These are phyloP conservation scores for Teratosphaeria nubilosa DNA, from an alignment of 2,329 filamentous ascomycete species.

Conservation along the genomic window DNA sequence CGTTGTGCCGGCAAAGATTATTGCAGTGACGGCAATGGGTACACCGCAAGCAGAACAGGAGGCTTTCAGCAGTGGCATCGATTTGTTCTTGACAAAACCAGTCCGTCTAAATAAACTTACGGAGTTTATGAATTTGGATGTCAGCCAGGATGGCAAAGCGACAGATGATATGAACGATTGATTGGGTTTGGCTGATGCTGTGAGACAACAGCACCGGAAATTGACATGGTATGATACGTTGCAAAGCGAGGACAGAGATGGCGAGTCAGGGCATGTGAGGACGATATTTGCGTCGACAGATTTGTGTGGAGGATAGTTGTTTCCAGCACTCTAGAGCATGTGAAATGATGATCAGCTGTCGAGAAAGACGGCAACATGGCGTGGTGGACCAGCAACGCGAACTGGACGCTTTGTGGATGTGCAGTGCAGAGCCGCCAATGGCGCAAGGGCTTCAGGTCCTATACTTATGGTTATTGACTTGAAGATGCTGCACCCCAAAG, in stretches of 20 bases:
- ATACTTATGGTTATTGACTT: not conserved
- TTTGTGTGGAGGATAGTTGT: too few species aligned
- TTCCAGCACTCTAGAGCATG: too few species aligned
- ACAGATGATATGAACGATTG: not conserved
- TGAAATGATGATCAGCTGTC: too few species aligned
- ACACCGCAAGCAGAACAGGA: slow-evolving; percentile 15
- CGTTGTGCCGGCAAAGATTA: slow-evolving; percentile 9
- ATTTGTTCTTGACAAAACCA: slow-evolving; percentile 22
- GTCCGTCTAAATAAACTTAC: not conserved
- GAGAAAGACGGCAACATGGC: too few species aligned
- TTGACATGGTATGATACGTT: not conserved
- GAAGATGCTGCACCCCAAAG: not conserved
- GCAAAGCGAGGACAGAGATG: not conserved
- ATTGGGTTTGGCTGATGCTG: not conserved
- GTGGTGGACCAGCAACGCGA: too few species aligned
- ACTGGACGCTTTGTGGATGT: too few species aligned
- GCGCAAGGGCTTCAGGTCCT: not conserved
- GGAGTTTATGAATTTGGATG: not conserved
- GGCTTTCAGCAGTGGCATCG: slow-evolving; percentile 21
- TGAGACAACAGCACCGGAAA: not conserved
- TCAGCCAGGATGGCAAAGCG: not conserved
- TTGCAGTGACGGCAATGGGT: slow-evolving; percentile 25
- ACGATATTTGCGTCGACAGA: too few species aligned
- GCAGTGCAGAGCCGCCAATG: too few species aligned
- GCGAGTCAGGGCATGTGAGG: too few species aligned